Evolutionary conservation across 345 rosid species (phyloP).

Genomic region (Rhodamnia argentea): DNA sequence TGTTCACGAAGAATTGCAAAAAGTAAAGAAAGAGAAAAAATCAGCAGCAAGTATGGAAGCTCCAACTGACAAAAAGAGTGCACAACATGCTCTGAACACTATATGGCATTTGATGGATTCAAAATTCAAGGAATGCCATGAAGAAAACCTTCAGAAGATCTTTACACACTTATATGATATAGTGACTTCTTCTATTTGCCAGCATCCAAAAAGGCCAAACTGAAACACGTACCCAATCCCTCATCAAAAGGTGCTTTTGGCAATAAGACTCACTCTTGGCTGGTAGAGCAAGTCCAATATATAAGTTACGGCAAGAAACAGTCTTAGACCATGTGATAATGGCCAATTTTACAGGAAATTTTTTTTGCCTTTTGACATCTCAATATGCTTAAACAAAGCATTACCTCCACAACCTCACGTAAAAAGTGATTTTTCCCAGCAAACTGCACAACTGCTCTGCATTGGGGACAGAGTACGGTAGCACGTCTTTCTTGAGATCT

Average conservation of each 20-base stretch:
- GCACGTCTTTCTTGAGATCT: constrained; percentile 60
- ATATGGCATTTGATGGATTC: neutral
- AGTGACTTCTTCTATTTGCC: neutral
- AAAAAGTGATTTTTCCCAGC: constrained; percentile 85
- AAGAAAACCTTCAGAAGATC: neutral
- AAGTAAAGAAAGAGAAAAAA: neutral
- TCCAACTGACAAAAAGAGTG: neutral
- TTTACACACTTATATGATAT: neutral
- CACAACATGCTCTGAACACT: neutral
- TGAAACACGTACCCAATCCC: neutral
- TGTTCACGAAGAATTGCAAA: constrained; percentile 5
- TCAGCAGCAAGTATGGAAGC: neutral
- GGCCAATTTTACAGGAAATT: neutral
- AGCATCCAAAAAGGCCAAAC: neutral
- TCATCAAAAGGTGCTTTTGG: neutral
- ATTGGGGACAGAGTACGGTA: constrained; percentile 77
- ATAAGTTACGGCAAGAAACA: neutral
- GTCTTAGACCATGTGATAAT: neutral
- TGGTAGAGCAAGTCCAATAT: neutral
- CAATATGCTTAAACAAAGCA: neutral
- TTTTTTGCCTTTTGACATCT: neutral
- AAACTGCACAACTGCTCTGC: constrained; percentile 76
- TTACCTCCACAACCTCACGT: constrained; percentile 69
- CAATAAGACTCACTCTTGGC: neutral
- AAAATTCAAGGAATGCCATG: neutral